A percentile compares a stretch with the other conserved stretches of the same genome.
Conservation (phyloP, 768 basidiomycete species). For the Botryobasidium botryosum region DNA sequence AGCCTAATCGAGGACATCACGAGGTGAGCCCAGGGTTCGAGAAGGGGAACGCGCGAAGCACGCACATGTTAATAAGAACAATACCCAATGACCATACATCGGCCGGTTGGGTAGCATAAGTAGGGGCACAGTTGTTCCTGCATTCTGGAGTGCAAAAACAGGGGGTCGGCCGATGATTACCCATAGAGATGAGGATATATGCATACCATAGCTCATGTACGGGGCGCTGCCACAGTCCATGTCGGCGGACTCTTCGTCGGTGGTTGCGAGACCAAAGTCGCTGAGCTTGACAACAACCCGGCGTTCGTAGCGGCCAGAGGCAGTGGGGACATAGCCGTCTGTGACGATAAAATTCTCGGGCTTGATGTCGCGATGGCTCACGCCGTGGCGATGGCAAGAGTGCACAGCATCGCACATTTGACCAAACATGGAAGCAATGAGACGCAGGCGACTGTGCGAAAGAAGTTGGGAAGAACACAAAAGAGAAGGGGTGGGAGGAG, state of each 20-base stretch:
- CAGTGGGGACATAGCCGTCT: slow-evolving; percentile 44
- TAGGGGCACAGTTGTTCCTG: slow-evolving; percentile 90
- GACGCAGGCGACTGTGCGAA: slow-evolving; percentile 69
- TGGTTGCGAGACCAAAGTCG: slow-evolving; percentile 92
- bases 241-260: slow-evolving; percentile 74
- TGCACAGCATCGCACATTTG: slow-evolving; percentile 99
- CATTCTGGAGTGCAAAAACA: slow-evolving; percentile 44
- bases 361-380: slow-evolving; percentile 97
- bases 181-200: neutral
- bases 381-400: slow-evolving; percentile 75
- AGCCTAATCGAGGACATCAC: slow-evolving; percentile 33
- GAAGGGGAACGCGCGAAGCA: slow-evolving; percentile 9
- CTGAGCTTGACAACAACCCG: slow-evolving; percentile 92
- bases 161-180: neutral
- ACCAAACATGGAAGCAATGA: slow-evolving; percentile 92
- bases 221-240: slow-evolving; percentile 98
- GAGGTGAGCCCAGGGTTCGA: slow-evolving; percentile 8
- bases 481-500: slow-evolving; percentile 86
- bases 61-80: slow-evolving; percentile 94
- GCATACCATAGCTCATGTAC: slow-evolving; percentile 92
- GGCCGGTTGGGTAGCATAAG: slow-evolving; percentile 84
- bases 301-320: slow-evolving; percentile 42
- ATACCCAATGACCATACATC: slow-evolving; percentile 99
- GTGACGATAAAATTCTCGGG: slow-evolving; percentile 97
- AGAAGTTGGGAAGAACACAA: slow-evolving; percentile 70